Evolutionary conservation across 176 grass and related monocot genomes (phyloP), one percentile per base, ranked within the genome.

Genomic region (Carex scoparia): DNA sequence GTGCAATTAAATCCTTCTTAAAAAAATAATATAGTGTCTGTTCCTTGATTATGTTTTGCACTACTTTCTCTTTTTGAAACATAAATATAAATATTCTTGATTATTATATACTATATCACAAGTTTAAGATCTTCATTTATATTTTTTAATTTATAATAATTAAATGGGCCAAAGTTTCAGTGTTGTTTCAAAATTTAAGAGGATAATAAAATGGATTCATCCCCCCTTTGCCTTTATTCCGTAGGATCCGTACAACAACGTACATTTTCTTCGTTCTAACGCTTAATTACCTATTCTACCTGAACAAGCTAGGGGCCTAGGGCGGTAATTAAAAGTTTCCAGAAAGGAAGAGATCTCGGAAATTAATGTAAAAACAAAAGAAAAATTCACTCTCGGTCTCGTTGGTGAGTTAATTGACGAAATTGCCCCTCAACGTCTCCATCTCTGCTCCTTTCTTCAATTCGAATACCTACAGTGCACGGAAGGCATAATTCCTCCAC

Each of bases 401-500:
- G 6, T 37, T 1, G 7, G 68, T 11, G 23, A 1, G 0, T 53
- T 0, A 35, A 80, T 61, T 61, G 53, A 81, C 78, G 31, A 62
- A 40, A 81, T 38, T 81, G 10, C 78, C 77, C 78, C 55, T 80
- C 1, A 59, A 61, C 38, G 27, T 69, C 80, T 16, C 58, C 30
- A 28, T 56, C 3, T 3, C 1, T 4, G n/a, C 12, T 78, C 38
- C 1, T 30, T 0, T 11, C 18, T 74, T 68, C 6, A 48, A 18
- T 12, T 14, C 16, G 16, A 28, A 48, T 35, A 13, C 88, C 69
- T 14, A 77, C 81, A 16, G 61, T 67, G 2, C 86, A 88, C 57
- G 65, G 58, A 90, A 88, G 84, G 84, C 58, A 90, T 90, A 61
- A 44, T 77, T 79, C 83, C 76, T 1, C 63, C 71, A 68, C 87